Evolutionary conservation across 768 basidiomycete genomes (phyloP).

Genomic region (Lanmaoa pseudosensibilis): DNA sequence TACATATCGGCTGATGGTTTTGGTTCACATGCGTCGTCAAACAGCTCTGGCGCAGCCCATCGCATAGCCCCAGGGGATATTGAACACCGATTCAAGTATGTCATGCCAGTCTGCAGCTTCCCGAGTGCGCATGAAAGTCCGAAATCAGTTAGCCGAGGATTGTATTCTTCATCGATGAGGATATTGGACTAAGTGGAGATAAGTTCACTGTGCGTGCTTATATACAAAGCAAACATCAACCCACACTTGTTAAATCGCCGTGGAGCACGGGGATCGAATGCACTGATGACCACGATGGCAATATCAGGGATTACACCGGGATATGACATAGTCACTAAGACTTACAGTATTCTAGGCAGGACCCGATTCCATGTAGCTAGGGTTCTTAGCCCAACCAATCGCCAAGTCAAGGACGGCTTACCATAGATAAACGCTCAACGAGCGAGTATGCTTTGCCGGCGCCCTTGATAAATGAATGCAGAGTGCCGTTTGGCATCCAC

Average conservation of each 20-base stretch:
- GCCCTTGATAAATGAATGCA: constrained; percentile 15
- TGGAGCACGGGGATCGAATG: constrained; percentile 15
- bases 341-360: constrained; percentile 10
- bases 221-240: neutral
- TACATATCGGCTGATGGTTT: constrained; percentile 16
- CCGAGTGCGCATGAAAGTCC: constrained; percentile 37
- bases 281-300: neutral
- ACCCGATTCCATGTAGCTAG: constrained; percentile 1
- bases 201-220: neutral
- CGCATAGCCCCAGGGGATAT: constrained; percentile 39
- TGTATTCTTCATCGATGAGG: constrained; percentile 39
- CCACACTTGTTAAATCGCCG: constrained; percentile 29
- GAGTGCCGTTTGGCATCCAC: constrained; percentile 21
- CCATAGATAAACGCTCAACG: neutral
- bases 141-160: constrained; percentile 43
- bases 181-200: constrained; percentile 9
- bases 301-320: neutral
- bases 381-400: neutral
- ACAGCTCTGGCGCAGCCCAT: constrained; percentile 44
- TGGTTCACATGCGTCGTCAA: constrained; percentile 11
- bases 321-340: neutral
- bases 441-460: neutral
- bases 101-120: constrained; percentile 26
- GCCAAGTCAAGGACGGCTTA: neutral
- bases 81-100: constrained; percentile 31